Percentiles rank a stretch among this genome's conserved stretches.
Conservation (phyloP, 768 basidiomycete species). For the Leccinum boreale region DNA sequence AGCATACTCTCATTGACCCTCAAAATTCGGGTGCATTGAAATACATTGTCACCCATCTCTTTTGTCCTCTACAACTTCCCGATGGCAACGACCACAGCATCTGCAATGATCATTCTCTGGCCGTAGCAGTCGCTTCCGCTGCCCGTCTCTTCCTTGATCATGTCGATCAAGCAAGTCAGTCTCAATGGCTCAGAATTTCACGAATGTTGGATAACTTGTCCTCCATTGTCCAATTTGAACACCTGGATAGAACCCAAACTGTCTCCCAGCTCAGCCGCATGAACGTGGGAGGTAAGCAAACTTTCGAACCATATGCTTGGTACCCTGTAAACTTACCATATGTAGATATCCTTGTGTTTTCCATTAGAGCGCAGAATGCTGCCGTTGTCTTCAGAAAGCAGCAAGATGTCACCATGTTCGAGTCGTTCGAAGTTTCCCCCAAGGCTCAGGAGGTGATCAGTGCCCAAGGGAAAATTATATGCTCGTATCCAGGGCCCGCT, state of each 20-base stretch:
- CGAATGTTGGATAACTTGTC: not conserved
- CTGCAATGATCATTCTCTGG: slow-evolving; percentile 28
- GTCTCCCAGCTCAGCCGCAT: slow-evolving; percentile 8
- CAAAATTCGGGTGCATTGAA: not conserved
- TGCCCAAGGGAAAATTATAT: slow-evolving; percentile 39
- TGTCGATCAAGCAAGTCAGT: not conserved
- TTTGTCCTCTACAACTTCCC: slow-evolving; percentile 39
- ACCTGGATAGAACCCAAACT: slow-evolving; percentile 7
- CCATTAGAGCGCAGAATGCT: slow-evolving; percentile 45
- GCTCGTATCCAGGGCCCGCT: slow-evolving; percentile 45
- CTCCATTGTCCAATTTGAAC: slow-evolving; percentile 7
- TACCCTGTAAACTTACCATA: not conserved
- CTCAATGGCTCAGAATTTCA: not conserved
- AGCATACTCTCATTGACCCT: not conserved
- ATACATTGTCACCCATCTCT: slow-evolving; percentile 39
- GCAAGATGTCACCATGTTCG: slow-evolving; percentile 29
- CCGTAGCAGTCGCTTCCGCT: slow-evolving; percentile 14
- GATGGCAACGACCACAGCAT: slow-evolving; percentile 24
- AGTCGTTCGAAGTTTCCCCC: slow-evolving; percentile 45
- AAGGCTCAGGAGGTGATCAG: slow-evolving; percentile 31
- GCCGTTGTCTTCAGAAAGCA: slow-evolving; percentile 38
- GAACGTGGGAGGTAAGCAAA: slow-evolving; percentile 4
- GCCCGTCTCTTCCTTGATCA: slow-evolving; percentile 15
- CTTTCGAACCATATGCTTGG: not conserved
- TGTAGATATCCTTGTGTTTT: slow-evolving; percentile 38